These are phyloP conservation scores for Torrubiellomyces zombiae DNA, from an alignment of 2,329 filamentous ascomycete species.

Conservation along the genomic window DNA sequence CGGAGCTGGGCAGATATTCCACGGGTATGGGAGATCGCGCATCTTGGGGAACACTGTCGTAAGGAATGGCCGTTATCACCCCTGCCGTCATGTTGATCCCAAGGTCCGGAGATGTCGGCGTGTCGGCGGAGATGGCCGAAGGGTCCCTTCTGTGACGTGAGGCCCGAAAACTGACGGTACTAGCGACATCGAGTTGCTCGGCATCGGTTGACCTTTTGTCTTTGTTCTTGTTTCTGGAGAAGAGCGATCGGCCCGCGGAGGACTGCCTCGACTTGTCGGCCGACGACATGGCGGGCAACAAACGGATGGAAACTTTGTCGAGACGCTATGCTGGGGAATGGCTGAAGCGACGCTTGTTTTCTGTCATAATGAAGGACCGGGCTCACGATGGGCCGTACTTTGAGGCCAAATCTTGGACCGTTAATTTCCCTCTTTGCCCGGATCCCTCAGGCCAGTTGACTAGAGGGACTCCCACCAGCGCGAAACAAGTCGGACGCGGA, in stretches of 20 bases:
- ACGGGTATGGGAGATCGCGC: conserved; percentile 53
- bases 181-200: conserved; percentile 42
- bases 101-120: conserved; percentile 44
- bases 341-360: too few species aligned
- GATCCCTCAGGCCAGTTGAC: too few species aligned
- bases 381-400: too few species aligned
- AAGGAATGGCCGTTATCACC: conserved; percentile 76
- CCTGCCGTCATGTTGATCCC: conserved; percentile 62
- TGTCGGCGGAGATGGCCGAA: conserved; percentile 55
- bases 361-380: conserved; percentile 24
- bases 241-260: conserved; percentile 62
- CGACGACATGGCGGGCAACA: conserved; percentile 40
- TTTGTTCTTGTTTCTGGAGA: conserved; percentile 76
- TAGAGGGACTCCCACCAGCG: too few species aligned
- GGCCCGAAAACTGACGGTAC: conserved; percentile 46
- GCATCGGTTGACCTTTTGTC: conserved; percentile 44
- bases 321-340: too few species aligned
- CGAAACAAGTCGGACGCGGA: too few species aligned
- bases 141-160: conserved; percentile 63
- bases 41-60: conserved; percentile 52
- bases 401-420: too few species aligned
- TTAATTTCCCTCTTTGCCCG: too few species aligned
- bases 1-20: conserved; percentile 54
- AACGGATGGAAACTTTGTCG: too few species aligned
- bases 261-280: conserved; percentile 71